A percentile compares a stretch with the other conserved stretches of the same genome.
phyloP scores from a whole-genome alignment of 371 early-diverging fungal species.

The Saksenaea oblongispora region DNA sequence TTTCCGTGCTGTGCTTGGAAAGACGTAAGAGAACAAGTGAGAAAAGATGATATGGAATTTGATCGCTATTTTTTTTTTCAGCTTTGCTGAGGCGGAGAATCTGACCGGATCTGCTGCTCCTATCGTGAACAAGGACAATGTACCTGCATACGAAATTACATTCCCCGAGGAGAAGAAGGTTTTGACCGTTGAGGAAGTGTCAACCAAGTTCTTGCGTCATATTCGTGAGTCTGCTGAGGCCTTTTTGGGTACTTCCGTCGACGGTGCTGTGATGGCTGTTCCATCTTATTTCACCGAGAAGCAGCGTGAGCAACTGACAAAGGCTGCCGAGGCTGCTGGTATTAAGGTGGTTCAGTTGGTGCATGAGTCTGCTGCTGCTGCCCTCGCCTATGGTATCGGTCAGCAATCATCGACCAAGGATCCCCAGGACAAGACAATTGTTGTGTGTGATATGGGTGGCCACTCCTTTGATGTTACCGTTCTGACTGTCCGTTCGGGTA shows the following conservation, averaged over 20 bases:
- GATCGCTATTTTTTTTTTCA: constrained; percentile 10
- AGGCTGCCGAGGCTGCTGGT: constrained; percentile 89
- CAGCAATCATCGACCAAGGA: constrained; percentile 54
- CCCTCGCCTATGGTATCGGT: constrained; percentile 88
- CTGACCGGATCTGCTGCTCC: constrained; percentile 61
- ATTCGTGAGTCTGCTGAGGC: constrained; percentile 89
- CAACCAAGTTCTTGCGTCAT: constrained; percentile 77
- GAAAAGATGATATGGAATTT: not conserved
- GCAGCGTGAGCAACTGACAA: constrained; percentile 81
- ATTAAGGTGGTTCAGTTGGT: constrained; percentile 87
- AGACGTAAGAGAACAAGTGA: constrained; percentile 48
- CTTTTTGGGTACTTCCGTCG: constrained; percentile 80
- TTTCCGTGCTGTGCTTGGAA: constrained; percentile 86
- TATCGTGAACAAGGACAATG: constrained; percentile 67
- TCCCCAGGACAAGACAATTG: constrained; percentile 74
- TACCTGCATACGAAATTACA: constrained; percentile 78
- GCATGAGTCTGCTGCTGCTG: constrained; percentile 97
- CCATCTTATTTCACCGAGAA: constrained; percentile 91
- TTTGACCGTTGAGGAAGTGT: constrained; percentile 72
- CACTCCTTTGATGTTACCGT: constrained; percentile 94
- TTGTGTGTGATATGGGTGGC: constrained; percentile 98
- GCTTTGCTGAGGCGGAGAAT: constrained; percentile 45
- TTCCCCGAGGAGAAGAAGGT: constrained; percentile 61
- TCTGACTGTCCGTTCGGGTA: constrained; percentile 84
- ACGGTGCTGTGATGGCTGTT: constrained; percentile 91